Evolutionary conservation across 768 basidiomycete genomes (phyloP), one percentile per base, ranked within the genome.

Genomic region (Pleurotus sapidus): DNA sequence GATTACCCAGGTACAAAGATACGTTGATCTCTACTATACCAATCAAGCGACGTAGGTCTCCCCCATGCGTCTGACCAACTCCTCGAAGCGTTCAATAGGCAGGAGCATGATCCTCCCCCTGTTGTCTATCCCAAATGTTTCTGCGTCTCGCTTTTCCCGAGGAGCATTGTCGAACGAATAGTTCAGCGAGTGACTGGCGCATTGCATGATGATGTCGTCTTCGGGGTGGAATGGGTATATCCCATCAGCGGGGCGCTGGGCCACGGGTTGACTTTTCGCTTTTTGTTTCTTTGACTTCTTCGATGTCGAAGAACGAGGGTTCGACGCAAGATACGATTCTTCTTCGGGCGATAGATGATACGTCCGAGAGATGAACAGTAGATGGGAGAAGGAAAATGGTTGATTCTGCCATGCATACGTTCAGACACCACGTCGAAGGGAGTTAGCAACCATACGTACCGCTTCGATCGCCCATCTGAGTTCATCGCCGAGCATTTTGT

Each of bases 211-310:
- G 42, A 76, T 76, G 42, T 87, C 86, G 69, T 97, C 95, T 68
- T 97, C 95, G 0, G 89, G 87, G 65, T 97, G 94, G 73, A 91
- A 96, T 2, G 84, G 73, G 64, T 87, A 89, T 4, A 84, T 74
- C 0, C 86, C 82, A 54, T 84, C 84, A 2, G 64, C 63, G 11
- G 77, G 73, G 5, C 69, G 64, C 46, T 49, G 64, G 14, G 39
- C 37, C 8, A 9, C 14, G 14, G 17, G 5, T 38, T 66, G 54
- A 40, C 70, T 72, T 62, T 75, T 64, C 8, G 71, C 73, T 55
- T 82, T 81, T 49, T 71, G 37, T 58, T 68, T 55, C 58, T 78
- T 77, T 5, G 70, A 65, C 46, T 72, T 61, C 40, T 67, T 56
- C 46, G 64, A 58, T 59, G 68, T 60, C 8, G 58, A 25, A 11